A percentile compares a stretch with the other conserved stretches of the same genome.
phyloP scores from a whole-genome alignment of 805 yeast genomes.

The Isabelozyma gotoi region DNA sequence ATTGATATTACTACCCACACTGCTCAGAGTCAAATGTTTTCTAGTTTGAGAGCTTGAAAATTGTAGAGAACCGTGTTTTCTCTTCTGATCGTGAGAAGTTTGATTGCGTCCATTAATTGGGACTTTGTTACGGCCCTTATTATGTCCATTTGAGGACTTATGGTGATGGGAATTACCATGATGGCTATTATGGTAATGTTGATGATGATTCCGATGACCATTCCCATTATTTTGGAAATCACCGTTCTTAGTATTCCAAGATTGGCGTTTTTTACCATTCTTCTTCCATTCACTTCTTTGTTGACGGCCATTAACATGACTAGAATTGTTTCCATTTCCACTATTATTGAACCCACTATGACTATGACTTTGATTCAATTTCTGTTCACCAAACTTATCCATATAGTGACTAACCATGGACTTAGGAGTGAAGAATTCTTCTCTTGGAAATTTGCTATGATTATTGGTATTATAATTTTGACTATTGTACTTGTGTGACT shows the following conservation, averaged over 20 bases:
- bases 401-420: constrained; percentile 68
- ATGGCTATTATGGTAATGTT: not conserved
- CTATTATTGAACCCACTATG: constrained; percentile 9
- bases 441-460: constrained; percentile 49
- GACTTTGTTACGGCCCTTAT: constrained; percentile 1
- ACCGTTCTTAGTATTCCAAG: constrained; percentile 4
- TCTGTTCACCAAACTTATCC: constrained; percentile 57
- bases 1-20: constrained; percentile 1
- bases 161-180: not conserved
- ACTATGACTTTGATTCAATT: constrained; percentile 22
- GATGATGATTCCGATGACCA: constrained; percentile 5
- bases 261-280: constrained; percentile 2
- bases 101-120: constrained; percentile 4
- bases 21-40: constrained; percentile 1
- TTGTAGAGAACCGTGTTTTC: no score
- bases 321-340: constrained; percentile 5
- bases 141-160: not conserved
- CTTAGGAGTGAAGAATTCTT: constrained; percentile 78
- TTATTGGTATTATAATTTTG: constrained; percentile 9
- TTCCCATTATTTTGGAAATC: constrained; percentile 5
- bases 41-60: constrained; percentile 19
- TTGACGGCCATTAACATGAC: constrained; percentile 1
- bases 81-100: constrained; percentile 6
- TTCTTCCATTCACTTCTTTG: constrained; percentile 5
- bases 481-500: constrained; percentile 13